A percentile compares a stretch with the other conserved stretches of the same genome.
These are phyloP conservation scores for Cudoniella acicularis DNA, from an alignment of 495 filamentous ascomycete species.

Conservation along the genomic window DNA sequence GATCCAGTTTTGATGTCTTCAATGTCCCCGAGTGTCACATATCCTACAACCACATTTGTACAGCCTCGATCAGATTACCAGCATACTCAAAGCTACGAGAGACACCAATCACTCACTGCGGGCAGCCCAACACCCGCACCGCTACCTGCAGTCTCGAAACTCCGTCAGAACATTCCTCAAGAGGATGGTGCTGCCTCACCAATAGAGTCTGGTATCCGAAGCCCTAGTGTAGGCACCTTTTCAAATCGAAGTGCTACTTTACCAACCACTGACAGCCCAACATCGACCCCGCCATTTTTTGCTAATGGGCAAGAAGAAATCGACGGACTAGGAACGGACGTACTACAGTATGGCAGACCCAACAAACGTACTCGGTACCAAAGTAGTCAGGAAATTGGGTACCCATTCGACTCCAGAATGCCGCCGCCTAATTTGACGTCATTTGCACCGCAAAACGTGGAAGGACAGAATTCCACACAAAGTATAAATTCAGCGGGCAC, in stretches of 20 bases:
- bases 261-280: slow-evolving; percentile 4
- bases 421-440: slow-evolving; percentile 13
- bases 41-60: not conserved
- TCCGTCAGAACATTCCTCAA: slow-evolving; percentile 3
- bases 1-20: slow-evolving; percentile 14
- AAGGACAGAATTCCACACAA: not conserved
- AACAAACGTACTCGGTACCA: slow-evolving; percentile 15
- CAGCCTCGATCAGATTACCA: not conserved
- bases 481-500: slow-evolving; percentile 9
- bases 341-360: slow-evolving; percentile 2
- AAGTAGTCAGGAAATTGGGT: not conserved
- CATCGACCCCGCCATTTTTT: slow-evolving; percentile 8
- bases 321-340: not conserved
- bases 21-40: not conserved
- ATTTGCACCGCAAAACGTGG: slow-evolving; percentile 2
- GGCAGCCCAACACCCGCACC: not conserved
- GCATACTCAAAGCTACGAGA: slow-evolving; percentile 22
- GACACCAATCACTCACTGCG: slow-evolving; percentile 9
- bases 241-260: slow-evolving; percentile 6
- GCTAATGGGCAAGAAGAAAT: not conserved
- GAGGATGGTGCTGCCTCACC: not conserved
- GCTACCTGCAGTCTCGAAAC: not conserved
- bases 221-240: not conserved
- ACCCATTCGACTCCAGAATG: slow-evolving; percentile 14
- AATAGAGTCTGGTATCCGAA: not conserved